Base-by-base conservation (phyloP, 495 filamentous ascomycete species). In the Penicillium manginii region DNA sequence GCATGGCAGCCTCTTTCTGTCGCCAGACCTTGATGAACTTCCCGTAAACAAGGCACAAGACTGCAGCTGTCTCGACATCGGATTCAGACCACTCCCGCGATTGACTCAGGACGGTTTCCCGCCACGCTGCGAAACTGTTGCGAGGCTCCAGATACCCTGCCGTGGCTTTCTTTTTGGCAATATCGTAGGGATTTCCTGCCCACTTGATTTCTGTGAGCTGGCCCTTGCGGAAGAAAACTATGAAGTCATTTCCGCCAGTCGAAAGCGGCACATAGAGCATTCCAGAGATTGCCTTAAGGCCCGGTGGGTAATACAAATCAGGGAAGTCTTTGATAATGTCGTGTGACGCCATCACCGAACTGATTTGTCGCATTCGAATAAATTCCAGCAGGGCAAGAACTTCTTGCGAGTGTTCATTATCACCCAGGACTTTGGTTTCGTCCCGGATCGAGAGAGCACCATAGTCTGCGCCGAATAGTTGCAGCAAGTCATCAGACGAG, bases 131-230 rank as follows among this genome's bases (percentile, higher is more conserved):
- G 31, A 77, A 77, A 46, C 74, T 75, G 26, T 65, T 55, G 0
- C 73, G 75, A 10, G 73, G 72, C 45, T 76, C 67, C 19, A 76
- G 43, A 29, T 70, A 69, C 2, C 68, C 68, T 0, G 63, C 66
- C 0, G 65, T 69, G 8, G 69, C 55, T 47, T 69, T 84, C 61
- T 92, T 57, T 23, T 70, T 70, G 21, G 49, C 45, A 43, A 68
- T 93, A 48, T 93, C 91, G 64, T 97, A 92, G 0, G 93, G 93
- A 69, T 97, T 97, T 2, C 93, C 93, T 1, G 92, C 93, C 93
- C 92, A 96, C 68, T 87, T 91, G 6, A 96, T 91, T 63, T 94
- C 86, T 47, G 82, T 87, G 12, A 89, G 59, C 59, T 93, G 90
- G 1, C 91, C 87, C 57, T 83, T 89, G 5, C 93, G 85, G 74